Base-by-base conservation (phyloP, 1,139 yeast genomes). In the Sugiyamaella xylanicola region DNA sequence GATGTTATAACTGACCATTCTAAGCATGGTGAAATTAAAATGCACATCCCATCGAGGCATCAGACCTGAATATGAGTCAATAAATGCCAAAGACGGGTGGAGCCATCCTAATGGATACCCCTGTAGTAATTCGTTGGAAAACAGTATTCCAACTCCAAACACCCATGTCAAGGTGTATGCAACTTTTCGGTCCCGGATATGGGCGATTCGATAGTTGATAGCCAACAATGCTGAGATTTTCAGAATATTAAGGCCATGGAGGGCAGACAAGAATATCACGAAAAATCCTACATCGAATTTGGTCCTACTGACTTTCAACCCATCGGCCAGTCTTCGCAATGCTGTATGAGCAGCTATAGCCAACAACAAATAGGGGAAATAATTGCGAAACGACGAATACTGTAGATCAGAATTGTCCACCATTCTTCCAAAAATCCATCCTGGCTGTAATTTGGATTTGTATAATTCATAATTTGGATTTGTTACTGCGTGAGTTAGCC, bases 41-140 rank as follows among this genome's bases (percentile, higher is more conserved):
- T 88, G 89, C 7, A 95, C 97, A 68, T 93, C 98, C 99, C 99
- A 95, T 63, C 98, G 77, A 17, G 83, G 78, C 62, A 93, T 84
- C 22, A 92, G 78, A 0, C 99, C 98, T 3, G 73, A 65, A 49
- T 65, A 67, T 27, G 62, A 66, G 55, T 68, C 95, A 62, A 89
- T 68, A 21, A 80, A 70, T 0, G 75, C 69, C 20, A 69, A 84
- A 63, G 20, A 62, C 50, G 41, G 74, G 55, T 63, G 72, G 29
- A 56, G 65, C 61, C 1, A 51, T 7, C 82, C 85, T 54, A 81
- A 77, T 16, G 80, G 81, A 56, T 79, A 76, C 25, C 80, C 77
- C 54, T 90, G 77, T 59, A 77, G 82, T 56, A 75, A 74, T 65
- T 90, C 96, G 68, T 93, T 93, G 53, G 90, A 69, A 68, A 93